Conservation (phyloP, 768 basidiomycete species). For the Leccinellum rugosiceps region DNA sequence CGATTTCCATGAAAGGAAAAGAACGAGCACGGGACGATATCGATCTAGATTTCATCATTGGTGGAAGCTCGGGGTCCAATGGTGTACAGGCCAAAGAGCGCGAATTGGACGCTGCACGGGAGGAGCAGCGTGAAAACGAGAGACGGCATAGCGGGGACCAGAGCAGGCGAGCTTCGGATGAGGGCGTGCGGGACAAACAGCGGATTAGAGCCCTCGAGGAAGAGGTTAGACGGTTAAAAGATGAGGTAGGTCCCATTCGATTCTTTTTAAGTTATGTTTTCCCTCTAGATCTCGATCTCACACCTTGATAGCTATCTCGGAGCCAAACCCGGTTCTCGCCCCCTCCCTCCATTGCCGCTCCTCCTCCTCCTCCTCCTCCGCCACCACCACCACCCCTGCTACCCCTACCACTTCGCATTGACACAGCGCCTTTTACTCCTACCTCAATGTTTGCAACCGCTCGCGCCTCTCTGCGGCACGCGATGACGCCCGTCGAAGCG, state of each 20-base stretch:
- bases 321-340: constrained; percentile 27
- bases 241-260: constrained; percentile 46
- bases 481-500: constrained; percentile 52
- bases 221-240: constrained; percentile 57
- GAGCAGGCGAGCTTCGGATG: constrained; percentile 29
- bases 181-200: constrained; percentile 56
- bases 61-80: constrained; percentile 44
- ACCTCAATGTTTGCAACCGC: constrained; percentile 49
- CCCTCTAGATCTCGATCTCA: not conserved
- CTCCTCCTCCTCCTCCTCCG: constrained; percentile 47
- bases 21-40: constrained; percentile 36
- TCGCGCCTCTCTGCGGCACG: constrained; percentile 64
- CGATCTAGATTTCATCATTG: constrained; percentile 27
- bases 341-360: constrained; percentile 24
- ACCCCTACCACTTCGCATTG: constrained; percentile 32
- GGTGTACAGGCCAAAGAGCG: constrained; percentile 57
- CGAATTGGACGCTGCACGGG: constrained; percentile 56
- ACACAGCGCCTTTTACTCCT: constrained; percentile 29
- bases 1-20: constrained; percentile 42
- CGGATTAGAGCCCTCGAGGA: constrained; percentile 62
- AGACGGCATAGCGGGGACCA: constrained; percentile 38
- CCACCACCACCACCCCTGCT: constrained; percentile 39
- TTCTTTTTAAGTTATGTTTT: not conserved
- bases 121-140: constrained; percentile 48
- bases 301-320: constrained; percentile 42